These are phyloP conservation scores for Poa annua DNA, from an alignment of 176 grass and related monocot species.

Conservation along the genomic window DNA sequence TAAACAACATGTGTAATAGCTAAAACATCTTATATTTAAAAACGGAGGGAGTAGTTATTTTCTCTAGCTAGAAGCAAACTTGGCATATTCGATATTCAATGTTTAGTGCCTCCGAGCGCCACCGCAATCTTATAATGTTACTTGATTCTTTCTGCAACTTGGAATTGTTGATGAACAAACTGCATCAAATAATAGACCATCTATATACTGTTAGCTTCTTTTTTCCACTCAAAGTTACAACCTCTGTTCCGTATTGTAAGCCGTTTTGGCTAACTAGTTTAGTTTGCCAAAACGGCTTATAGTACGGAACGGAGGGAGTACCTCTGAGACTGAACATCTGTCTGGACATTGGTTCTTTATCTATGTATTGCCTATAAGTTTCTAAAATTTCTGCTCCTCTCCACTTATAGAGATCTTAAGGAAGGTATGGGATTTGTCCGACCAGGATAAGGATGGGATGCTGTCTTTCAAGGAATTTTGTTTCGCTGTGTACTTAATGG, in stretches of 20 bases:
- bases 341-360: conserved; percentile 26
- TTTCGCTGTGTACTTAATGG: conserved; percentile 93
- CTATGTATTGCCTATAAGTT: conserved; percentile 26
- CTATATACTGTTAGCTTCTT: conserved; percentile 28
- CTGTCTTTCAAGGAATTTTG: conserved; percentile 95
- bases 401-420: conserved; percentile 76
- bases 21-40: too few relatives aligned
- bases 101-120: not conserved
- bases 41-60: too few relatives aligned
- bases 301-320: too few relatives aligned
- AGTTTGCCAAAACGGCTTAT: too few relatives aligned
- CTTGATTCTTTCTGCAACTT: conserved; percentile 29
- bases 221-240: conserved; percentile 5
- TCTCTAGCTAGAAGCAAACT: conserved; percentile 25
- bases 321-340: conserved; percentile 21
- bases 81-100: conserved; percentile 21
- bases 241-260: too few relatives aligned
- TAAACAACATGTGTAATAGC: too few relatives aligned
- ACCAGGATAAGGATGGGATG: conserved; percentile 99
- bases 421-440: conserved; percentile 98
- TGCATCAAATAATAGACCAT: not conserved
- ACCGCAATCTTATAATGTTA: conserved; percentile 27
- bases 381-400: conserved; percentile 34
- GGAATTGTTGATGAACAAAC: conserved; percentile 20
- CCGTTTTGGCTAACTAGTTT: too few relatives aligned